Evolutionary conservation across 768 basidiomycete genomes (phyloP).

Genomic region (Tylopilus balloui): DNA sequence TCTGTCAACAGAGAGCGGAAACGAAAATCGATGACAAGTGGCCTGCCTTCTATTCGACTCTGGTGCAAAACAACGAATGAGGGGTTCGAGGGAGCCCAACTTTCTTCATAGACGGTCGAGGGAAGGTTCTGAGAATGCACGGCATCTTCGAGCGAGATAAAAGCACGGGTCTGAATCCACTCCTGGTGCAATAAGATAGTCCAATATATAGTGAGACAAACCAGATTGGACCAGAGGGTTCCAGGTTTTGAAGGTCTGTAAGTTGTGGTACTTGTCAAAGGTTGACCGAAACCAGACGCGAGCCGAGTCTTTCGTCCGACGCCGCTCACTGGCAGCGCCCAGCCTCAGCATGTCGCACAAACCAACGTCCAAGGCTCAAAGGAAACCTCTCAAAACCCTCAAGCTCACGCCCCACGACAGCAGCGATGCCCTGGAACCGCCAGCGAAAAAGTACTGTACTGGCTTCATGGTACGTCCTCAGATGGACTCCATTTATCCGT

Average conservation of each 20-base stretch:
- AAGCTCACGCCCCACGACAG: constrained; percentile 14
- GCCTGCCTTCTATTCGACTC: background rate
- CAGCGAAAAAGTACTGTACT: constrained; percentile 18
- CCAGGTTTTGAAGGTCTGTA: too few relatives aligned
- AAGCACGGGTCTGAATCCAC: too few relatives aligned
- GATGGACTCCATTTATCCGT: too few relatives aligned
- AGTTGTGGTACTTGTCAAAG: too few relatives aligned
- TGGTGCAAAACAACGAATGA: background rate
- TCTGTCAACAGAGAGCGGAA: background rate
- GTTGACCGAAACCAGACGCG: too few relatives aligned
- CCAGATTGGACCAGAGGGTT: background rate
- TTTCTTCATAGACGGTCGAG: background rate
- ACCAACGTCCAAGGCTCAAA: constrained; percentile 11
- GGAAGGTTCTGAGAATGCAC: background rate
- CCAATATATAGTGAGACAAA: background rate
- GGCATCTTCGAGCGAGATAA: too few relatives aligned
- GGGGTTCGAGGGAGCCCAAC: background rate
- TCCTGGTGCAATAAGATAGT: too few relatives aligned
- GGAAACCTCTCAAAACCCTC: constrained; percentile 22
- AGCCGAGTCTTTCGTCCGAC: background rate
- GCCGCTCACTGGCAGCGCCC: too few relatives aligned
- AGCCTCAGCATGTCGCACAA: constrained; percentile 25
- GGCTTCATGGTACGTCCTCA: constrained; percentile 9
- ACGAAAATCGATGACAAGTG: background rate
- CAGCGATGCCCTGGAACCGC: constrained; percentile 15